phyloP scores from a whole-genome alignment of 257 asterid genomes.

The Forsythia suspensa region DNA sequence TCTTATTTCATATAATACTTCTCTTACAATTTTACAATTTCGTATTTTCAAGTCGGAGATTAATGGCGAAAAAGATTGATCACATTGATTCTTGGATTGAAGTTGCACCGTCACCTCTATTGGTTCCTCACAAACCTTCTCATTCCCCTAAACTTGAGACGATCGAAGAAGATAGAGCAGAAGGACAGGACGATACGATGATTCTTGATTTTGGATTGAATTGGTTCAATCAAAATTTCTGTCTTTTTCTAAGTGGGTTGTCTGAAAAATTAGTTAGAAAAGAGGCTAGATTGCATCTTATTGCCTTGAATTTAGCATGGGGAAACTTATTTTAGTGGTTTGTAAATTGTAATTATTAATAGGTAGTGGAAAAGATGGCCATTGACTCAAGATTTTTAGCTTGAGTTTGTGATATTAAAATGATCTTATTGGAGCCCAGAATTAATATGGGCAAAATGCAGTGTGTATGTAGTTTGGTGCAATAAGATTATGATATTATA shows the following conservation, averaged over 20 bases:
- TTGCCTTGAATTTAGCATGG: neutral
- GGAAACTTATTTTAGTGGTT: neutral
- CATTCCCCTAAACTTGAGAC: conserved; percentile 48
- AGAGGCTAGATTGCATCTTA: neutral
- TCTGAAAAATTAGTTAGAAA: conserved; percentile 6
- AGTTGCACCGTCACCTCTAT: conserved; percentile 33
- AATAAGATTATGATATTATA: neutral
- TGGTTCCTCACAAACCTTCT: conserved; percentile 30
- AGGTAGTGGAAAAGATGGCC: neutral
- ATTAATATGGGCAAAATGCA: neutral
- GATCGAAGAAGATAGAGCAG: conserved; percentile 37
- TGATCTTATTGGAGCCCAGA: neutral
- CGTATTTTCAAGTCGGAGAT: neutral
- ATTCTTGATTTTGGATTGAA: neutral
- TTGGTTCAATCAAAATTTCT: conserved; percentile 5
- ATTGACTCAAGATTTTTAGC: neutral
- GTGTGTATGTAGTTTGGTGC: neutral
- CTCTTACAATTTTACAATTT: too few relatives aligned
- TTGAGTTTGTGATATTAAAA: neutral
- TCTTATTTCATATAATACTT: neutral
- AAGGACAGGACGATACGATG: conserved; percentile 9
- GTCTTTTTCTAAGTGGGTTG: neutral
- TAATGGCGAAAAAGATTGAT: conserved; percentile 11
- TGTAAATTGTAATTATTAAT: neutral
- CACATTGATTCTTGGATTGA: conserved; percentile 31